These are phyloP conservation scores for Mollisia scopiformis DNA, from an alignment of 2,329 filamentous ascomycete species.

Conservation along the genomic window DNA sequence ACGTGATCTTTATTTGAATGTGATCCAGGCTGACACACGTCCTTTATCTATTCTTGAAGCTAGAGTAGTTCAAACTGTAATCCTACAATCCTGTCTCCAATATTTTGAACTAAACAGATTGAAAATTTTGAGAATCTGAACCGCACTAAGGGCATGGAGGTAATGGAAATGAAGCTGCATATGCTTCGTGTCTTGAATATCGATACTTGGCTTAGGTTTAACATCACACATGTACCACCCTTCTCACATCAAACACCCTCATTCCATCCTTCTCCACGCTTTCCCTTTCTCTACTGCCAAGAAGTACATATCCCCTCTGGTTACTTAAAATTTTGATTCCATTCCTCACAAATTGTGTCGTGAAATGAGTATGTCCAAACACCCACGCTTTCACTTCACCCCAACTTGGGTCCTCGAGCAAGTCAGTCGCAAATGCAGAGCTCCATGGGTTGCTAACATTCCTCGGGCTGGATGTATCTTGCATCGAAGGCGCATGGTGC, in stretches of 20 bases:
- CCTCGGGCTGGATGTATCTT: constrained; percentile 48
- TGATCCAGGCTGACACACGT: too few relatives aligned
- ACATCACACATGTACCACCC: neutral
- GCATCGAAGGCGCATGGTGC: constrained; percentile 46
- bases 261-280: neutral
- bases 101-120: too few relatives aligned
- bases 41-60: too few relatives aligned
- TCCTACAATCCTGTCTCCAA: too few relatives aligned
- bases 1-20: too few relatives aligned
- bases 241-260: neutral
- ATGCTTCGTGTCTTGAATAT: too few relatives aligned
- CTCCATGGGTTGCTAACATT: constrained; percentile 39
- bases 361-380: constrained; percentile 49
- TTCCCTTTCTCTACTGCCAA: constrained; percentile 11
- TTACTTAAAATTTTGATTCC: constrained; percentile 43
- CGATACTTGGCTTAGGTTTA: too few relatives aligned
- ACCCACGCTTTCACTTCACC: constrained; percentile 43
- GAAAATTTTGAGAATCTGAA: too few relatives aligned
- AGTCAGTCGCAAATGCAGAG: constrained; percentile 57
- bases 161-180: too few relatives aligned
- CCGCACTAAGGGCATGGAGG: too few relatives aligned
- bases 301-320: constrained; percentile 45
- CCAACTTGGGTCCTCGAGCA: constrained; percentile 35
- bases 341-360: constrained; percentile 42
- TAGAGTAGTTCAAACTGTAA: too few relatives aligned